Evolutionary conservation across 495 filamentous ascomycete genomes (phyloP).

Genomic region (Penicillium taxi): DNA sequence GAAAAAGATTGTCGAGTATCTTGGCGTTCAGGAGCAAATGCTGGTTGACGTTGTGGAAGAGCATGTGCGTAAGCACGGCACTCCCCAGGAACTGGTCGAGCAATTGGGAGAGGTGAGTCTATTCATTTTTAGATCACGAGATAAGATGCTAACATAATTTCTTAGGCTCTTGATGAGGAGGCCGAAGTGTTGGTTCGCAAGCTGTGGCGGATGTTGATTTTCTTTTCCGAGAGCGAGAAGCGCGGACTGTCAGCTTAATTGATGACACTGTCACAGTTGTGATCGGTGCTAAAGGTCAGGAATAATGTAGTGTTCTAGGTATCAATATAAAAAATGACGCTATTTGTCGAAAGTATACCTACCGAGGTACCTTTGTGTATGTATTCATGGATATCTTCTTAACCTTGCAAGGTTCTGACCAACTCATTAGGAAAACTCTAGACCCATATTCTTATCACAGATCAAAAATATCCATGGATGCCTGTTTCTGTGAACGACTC

Average conservation of each 20-base stretch:
- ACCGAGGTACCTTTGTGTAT: too few species aligned
- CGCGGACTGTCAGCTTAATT: constrained; percentile 64
- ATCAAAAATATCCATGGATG: too few species aligned
- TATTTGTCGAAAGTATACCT: too few species aligned
- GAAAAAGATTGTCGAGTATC: constrained; percentile 94
- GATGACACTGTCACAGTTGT: not conserved
- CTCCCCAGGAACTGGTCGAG: constrained; percentile 73
- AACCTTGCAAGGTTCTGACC: too few species aligned
- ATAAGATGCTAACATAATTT: constrained; percentile 25
- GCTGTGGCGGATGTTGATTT: constrained; percentile 97
- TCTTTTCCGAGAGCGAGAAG: constrained; percentile 95
- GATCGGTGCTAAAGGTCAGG: too few species aligned
- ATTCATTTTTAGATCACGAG: not conserved
- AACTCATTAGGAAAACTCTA: too few species aligned
- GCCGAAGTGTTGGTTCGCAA: constrained; percentile 92
- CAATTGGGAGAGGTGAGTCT: constrained; percentile 70
- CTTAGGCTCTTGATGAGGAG: constrained; percentile 87
- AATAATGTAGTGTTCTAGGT: too few species aligned
- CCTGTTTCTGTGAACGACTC: too few species aligned
- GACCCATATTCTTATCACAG: too few species aligned
- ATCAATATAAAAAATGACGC: too few species aligned
- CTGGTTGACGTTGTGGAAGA: constrained; percentile 88
- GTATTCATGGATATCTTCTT: too few species aligned
- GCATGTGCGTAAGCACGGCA: constrained; percentile 68
- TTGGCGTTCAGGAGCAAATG: constrained; percentile 94